Conservation (phyloP, 257 asterid species). For the Scutellaria galericulata region DNA sequence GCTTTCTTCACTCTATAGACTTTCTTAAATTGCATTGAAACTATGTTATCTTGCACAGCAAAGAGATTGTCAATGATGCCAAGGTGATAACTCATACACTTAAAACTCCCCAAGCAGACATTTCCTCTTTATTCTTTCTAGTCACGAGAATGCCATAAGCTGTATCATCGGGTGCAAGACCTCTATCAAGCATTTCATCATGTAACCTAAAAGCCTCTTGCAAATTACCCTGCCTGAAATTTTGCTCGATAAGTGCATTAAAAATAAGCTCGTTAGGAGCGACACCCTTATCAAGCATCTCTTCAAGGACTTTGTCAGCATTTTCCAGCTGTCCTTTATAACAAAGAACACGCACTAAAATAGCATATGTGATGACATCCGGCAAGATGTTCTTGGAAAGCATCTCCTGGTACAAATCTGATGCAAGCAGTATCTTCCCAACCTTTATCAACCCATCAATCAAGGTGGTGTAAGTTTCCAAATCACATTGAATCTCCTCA, state of each 20-base stretch:
- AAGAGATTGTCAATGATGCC: slow-evolving; percentile 2
- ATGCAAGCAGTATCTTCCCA: slow-evolving; percentile 60
- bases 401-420: slow-evolving; percentile 72
- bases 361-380: slow-evolving; percentile 64
- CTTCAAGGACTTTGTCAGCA: slow-evolving; percentile 68
- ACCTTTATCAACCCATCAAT: slow-evolving; percentile 70
- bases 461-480: slow-evolving; percentile 79
- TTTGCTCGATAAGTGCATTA: slow-evolving; percentile 64
- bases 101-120: slow-evolving; percentile 37
- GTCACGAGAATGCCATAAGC: slow-evolving; percentile 64
- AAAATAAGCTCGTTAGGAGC: slow-evolving; percentile 68
- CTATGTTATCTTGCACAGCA: no score
- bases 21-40: no score
- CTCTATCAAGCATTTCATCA: slow-evolving; percentile 85
- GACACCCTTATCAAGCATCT: slow-evolving; percentile 57
- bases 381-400: slow-evolving; percentile 66
- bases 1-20: no score
- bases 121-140: slow-evolving; percentile 44
- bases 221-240: slow-evolving; percentile 76
- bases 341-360: slow-evolving; percentile 76
- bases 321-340: slow-evolving; percentile 64
- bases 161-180: slow-evolving; percentile 66
- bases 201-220: slow-evolving; percentile 83
- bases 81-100: slow-evolving; percentile 29
- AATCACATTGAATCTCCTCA: slow-evolving; percentile 64